Conservation (phyloP, 2,329 filamentous ascomycete species). For the Aspergillus neoniger region DNA sequence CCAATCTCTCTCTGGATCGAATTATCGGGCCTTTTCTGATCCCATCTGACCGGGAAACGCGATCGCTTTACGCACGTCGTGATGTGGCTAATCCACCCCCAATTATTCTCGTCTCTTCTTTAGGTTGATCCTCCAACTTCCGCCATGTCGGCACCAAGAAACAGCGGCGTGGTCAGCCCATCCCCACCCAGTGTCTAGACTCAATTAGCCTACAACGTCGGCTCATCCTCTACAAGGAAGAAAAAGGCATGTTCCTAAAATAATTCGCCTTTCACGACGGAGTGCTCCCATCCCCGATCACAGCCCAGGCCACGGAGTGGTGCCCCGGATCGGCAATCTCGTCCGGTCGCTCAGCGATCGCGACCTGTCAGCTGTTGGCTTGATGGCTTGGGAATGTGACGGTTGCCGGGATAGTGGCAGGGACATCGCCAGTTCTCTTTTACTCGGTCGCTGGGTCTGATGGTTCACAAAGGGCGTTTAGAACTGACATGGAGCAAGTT, state of each 20-base stretch:
- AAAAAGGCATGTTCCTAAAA: background rate
- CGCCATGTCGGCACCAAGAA: background rate
- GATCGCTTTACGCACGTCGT: background rate
- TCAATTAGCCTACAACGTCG: background rate
- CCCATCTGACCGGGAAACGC: background rate
- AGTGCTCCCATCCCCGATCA: background rate
- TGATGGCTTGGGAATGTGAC: conserved; percentile 5
- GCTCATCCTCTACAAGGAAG: background rate
- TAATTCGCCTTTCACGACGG: background rate
- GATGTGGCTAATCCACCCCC: background rate
- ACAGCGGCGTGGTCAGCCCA: conserved; percentile 4
- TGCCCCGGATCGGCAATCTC: conserved; percentile 15
- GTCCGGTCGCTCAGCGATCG: conserved; percentile 5
- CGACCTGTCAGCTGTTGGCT: background rate
- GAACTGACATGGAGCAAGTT: background rate
- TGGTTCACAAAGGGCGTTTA: background rate
- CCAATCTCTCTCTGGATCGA: background rate
- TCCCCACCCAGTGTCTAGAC: conserved; percentile 5
- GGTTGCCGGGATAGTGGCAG: conserved; percentile 1
- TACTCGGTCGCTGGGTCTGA: background rate
- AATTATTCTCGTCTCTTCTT: background rate
- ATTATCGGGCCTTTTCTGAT: background rate
- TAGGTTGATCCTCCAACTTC: background rate
- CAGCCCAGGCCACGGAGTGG: conserved; percentile 6
- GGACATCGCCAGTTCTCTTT: background rate